phyloP scores from a whole-genome alignment of 176 grass and related monocot species.

The Bolboschoenus planiculmis region DNA sequence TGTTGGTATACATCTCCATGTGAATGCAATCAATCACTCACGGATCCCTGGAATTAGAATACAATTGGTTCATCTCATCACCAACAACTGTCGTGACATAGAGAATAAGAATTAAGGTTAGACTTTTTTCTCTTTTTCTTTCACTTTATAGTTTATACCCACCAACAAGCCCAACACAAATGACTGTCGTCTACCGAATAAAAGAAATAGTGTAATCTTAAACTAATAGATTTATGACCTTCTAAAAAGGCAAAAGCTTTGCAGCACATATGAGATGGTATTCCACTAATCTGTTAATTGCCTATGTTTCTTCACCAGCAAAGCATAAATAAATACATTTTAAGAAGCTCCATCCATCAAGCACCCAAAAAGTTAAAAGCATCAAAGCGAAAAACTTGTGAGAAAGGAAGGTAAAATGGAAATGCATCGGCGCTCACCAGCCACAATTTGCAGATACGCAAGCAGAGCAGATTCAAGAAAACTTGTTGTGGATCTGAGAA shows the following conservation, averaged over 20 bases:
- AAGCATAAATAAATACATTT: background rate
- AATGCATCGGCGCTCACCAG: constrained; percentile 31
- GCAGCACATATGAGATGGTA: background rate
- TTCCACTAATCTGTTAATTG: constrained; percentile 2
- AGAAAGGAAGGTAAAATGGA: constrained; percentile 6
- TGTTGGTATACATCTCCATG: constrained; percentile 51
- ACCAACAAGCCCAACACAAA: constrained; percentile 5
- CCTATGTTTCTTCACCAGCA: background rate
- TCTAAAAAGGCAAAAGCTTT: background rate
- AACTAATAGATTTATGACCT: background rate
- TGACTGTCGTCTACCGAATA: constrained; percentile 13
- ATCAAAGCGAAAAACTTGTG: constrained; percentile 3
- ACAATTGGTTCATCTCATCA: constrained; percentile 22
- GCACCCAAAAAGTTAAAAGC: background rate
- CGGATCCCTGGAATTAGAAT: constrained; percentile 33
- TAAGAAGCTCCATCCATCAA: background rate
- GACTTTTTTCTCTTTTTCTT: background rate
- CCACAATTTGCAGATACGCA: background rate
- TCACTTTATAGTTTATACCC: constrained; percentile 7
- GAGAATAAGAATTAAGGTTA: constrained; percentile 17
- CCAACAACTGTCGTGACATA: background rate
- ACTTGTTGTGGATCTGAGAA: constrained; percentile 3
- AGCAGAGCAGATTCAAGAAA: background rate
- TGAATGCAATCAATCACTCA: constrained; percentile 27
- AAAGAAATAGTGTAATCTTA: background rate